These are phyloP conservation scores for Aspergillus ostianus DNA, from an alignment of 495 filamentous ascomycete species.

Conservation along the genomic window DNA sequence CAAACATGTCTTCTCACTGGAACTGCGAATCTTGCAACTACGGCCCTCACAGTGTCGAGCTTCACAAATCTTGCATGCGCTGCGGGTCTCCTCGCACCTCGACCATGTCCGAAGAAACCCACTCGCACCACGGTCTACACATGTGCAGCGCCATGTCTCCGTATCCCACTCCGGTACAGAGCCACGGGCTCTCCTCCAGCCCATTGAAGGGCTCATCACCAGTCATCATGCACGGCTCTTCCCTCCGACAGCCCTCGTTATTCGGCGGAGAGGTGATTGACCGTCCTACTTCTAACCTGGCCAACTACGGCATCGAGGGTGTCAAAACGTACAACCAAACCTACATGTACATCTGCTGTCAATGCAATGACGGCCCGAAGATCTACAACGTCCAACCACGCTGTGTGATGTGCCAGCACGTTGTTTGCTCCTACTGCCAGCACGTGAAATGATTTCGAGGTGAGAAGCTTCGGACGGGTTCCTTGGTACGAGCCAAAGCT, in stretches of 20 bases:
- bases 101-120: neutral
- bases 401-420: slow-evolving; percentile 36
- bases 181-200: neutral
- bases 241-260: neutral
- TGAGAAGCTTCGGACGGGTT: slow-evolving; percentile 7
- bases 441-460: slow-evolving; percentile 29
- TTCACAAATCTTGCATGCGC: neutral
- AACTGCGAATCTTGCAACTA: neutral
- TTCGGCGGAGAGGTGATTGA: neutral
- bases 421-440: slow-evolving; percentile 28
- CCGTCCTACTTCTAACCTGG: neutral
- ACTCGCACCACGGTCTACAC: neutral
- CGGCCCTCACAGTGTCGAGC: neutral
- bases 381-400: slow-evolving; percentile 32
- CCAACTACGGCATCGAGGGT: neutral
- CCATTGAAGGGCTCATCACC: neutral
- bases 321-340: slow-evolving; percentile 5
- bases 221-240: neutral
- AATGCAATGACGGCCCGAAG: slow-evolving; percentile 42
- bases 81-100: neutral
- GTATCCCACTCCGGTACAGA: neutral
- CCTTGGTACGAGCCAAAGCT: neutral
- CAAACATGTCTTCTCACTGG: neutral
- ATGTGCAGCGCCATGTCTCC: neutral
- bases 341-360: slow-evolving; percentile 41